Percentiles rank a stretch among this genome's conserved stretches.
Evolutionary conservation across 345 rosid genomes (phyloP).

Genomic region (Euphorbia peplus): DNA sequence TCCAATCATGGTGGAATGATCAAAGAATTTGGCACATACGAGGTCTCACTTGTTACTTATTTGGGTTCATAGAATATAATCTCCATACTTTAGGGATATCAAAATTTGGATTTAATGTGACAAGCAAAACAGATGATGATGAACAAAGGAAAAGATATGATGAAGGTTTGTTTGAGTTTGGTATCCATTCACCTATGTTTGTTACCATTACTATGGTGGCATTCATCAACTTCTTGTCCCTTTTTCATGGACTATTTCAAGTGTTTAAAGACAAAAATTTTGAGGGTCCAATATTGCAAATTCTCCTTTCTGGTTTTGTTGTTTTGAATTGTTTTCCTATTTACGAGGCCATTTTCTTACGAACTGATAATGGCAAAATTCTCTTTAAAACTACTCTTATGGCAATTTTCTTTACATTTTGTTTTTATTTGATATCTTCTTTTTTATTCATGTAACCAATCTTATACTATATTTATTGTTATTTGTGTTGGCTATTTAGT

Average conservation of each 20-base stretch:
- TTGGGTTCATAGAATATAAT: constrained; percentile 41
- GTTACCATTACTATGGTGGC: constrained; percentile 43
- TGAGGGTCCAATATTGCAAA: constrained; percentile 36
- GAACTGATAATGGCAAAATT: constrained; percentile 57
- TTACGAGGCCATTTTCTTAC: constrained; percentile 53
- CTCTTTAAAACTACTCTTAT: constrained; percentile 26
- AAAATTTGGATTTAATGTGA: constrained; percentile 47
- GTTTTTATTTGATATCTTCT: constrained; percentile 25
- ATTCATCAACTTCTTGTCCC: constrained; percentile 40
- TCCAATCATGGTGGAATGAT: constrained; percentile 66
- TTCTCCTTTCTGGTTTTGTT: constrained; percentile 41
- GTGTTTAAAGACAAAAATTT: constrained; percentile 7
- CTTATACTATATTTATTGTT: no score
- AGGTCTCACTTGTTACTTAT: constrained; percentile 42
- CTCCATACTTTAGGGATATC: constrained; percentile 49
- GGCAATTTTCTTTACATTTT: constrained; percentile 28
- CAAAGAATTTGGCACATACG: constrained; percentile 61
- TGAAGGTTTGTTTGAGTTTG: constrained; percentile 61
- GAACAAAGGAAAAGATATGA: constrained; percentile 54
- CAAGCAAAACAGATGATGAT: constrained; percentile 50
- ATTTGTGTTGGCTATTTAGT: no score
- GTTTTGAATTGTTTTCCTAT: constrained; percentile 53
- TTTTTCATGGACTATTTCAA: constrained; percentile 27
- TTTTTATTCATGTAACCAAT: not conserved
- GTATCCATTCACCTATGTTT: constrained; percentile 52